Evolutionary conservation across 1,139 yeast genomes (phyloP).

Genomic region (Saccharomyces hybrid): DNA sequence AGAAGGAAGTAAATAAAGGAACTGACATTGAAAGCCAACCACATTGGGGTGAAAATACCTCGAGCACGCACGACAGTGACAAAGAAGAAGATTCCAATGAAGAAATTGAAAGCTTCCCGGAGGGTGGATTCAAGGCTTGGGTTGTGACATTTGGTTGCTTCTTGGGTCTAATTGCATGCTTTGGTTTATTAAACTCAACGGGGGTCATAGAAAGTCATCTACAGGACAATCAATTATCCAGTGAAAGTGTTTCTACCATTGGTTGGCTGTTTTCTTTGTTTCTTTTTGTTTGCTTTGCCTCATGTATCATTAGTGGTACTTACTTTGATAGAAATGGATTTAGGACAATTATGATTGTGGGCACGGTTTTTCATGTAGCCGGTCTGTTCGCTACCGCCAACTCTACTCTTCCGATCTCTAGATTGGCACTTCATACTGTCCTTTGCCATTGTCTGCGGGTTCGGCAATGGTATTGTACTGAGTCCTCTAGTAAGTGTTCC

Average conservation of each 20-base stretch:
- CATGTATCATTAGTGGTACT: constrained; percentile 53
- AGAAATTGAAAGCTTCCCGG: constrained; percentile 35
- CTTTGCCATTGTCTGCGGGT: constrained; percentile 48
- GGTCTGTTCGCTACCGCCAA: constrained; percentile 53
- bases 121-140: constrained; percentile 52
- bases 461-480: constrained; percentile 53
- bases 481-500: constrained; percentile 53
- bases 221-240: constrained; percentile 42
- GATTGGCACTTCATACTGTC: constrained; percentile 55
- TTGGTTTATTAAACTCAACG: constrained; percentile 51
- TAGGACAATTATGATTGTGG: constrained; percentile 38
- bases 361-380: constrained; percentile 39
- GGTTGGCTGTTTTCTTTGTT: constrained; percentile 65
- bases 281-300: constrained; percentile 47
- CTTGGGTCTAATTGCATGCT: constrained; percentile 48
- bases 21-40: neutral
- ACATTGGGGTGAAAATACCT: constrained; percentile 2
- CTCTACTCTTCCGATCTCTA: no score
- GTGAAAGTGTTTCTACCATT: constrained; percentile 41
- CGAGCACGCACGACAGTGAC: constrained; percentile 3
- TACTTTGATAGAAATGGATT: constrained; percentile 58
- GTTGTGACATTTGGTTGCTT: constrained; percentile 49
- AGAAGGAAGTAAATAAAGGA: neutral
- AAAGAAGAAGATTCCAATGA: constrained; percentile 12
- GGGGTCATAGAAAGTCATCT: constrained; percentile 61